These are phyloP conservation scores for Spiraea crenata DNA, from an alignment of 331 rosid genomes.

Conservation along the genomic window DNA sequence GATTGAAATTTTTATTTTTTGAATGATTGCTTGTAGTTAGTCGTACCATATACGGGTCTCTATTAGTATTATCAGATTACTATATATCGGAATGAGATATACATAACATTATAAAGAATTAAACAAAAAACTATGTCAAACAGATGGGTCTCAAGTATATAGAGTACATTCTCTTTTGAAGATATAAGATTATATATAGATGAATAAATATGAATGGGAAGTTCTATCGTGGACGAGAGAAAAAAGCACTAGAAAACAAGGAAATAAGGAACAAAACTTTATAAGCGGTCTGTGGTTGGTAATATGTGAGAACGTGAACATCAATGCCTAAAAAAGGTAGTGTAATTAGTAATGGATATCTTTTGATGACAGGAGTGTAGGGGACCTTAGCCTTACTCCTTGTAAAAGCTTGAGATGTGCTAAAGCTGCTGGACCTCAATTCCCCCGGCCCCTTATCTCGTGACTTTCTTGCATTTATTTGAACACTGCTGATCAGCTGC, in stretches of 20 bases:
- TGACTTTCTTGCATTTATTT: conserved; percentile 44
- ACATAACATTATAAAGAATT: too few relatives aligned
- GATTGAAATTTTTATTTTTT: too few relatives aligned
- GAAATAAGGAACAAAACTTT: conserved; percentile 56
- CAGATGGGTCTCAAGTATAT: too few relatives aligned
- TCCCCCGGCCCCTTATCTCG: too few relatives aligned
- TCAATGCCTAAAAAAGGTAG: conserved; percentile 48
- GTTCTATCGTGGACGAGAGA: conserved; percentile 38
- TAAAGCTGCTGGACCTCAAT: conserved; percentile 30
- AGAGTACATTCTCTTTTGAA: too few relatives aligned
- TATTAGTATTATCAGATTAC: too few relatives aligned
- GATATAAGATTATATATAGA: too few relatives aligned
- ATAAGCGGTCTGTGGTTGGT: conserved; percentile 56
- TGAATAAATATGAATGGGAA: not conserved
- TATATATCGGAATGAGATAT: too few relatives aligned
- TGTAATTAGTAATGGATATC: conserved; percentile 40
- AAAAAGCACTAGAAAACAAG: conserved; percentile 53
- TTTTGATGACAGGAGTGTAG: conserved; percentile 51
- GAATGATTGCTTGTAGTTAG: too few relatives aligned
- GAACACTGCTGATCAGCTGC: conserved; percentile 39
- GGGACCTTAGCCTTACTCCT: conserved; percentile 60
- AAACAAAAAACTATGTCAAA: too few relatives aligned
- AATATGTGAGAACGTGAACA: conserved; percentile 51
- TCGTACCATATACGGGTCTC: too few relatives aligned
- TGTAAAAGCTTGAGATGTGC: not conserved